phyloP scores from a whole-genome alignment of 1,284 basidiomycete genomes.

The Austroboletus rostrupii region DNA sequence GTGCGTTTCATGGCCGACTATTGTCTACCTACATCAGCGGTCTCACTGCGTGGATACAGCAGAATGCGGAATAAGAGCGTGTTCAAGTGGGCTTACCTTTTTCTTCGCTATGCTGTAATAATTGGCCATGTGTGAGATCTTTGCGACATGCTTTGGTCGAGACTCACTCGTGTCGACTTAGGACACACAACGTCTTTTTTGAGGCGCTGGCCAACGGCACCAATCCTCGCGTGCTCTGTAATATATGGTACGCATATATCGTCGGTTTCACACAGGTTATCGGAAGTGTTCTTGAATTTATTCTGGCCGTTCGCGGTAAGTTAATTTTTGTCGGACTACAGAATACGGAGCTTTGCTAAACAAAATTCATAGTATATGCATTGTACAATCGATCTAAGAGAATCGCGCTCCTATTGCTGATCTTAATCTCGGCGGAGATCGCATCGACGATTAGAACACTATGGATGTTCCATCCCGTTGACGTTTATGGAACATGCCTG shows the following conservation, averaged over 20 bases:
- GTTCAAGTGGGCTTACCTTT: constrained; percentile 25
- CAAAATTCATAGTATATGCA: constrained; percentile 12
- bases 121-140: constrained; percentile 14
- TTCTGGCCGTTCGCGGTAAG: constrained; percentile 21
- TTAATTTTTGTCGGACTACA: neutral
- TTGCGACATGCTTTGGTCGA: neutral
- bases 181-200: constrained; percentile 14
- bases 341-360: neutral
- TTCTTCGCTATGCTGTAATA: constrained; percentile 18
- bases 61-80: constrained; percentile 18
- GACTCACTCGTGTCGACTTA: neutral
- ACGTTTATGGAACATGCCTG: constrained; percentile 13
- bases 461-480: neutral
- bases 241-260: constrained; percentile 13
- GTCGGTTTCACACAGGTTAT: constrained; percentile 9
- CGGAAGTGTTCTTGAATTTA: constrained; percentile 13
- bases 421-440: constrained; percentile 15
- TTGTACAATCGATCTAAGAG: constrained; percentile 20
- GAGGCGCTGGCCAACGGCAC: constrained; percentile 9
- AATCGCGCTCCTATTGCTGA: constrained; percentile 9
- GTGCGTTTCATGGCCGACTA: constrained; percentile 8
- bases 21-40: neutral
- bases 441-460: constrained; percentile 2
- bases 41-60: no score
- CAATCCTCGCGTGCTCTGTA: constrained; percentile 14